Base-by-base conservation (phyloP, 129 eudicot species). In the Mikania micrantha region DNA sequence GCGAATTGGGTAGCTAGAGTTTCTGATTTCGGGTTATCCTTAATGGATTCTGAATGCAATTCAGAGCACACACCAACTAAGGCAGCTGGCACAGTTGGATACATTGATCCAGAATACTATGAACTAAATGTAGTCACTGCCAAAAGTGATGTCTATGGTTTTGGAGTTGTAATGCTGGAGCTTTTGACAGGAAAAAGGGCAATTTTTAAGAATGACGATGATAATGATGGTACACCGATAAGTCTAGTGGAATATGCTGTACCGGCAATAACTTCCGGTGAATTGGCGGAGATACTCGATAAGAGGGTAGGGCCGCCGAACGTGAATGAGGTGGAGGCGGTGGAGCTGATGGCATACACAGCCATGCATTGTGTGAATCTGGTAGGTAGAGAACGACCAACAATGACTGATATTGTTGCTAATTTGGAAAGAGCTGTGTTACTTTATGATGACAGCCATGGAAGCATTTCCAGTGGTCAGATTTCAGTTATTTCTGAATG, bases 51-150 rank as follows among this genome's bases (percentile, higher is more conserved):
- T 0, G 95, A 93, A 31, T 12, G 75, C 36, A 83, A 85, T 47
- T 76, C 66, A 5, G 92, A 87, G 34, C 82, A 72, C 49, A 75
- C 82, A 74, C 93, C 88, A 9, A 68, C 73, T 11, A 93, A 87
- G 73, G 96, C 99, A 9, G 99, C 95, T 9, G 99, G 99, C 4
- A 93, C 99, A 0, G 88, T 89, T 0, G 99, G 99, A 21, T 93
- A 93, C 75, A 93, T 94, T 11, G 99, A 94, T 76, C 99, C 99
- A 0, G 99, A 94, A 66, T 94, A 89, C 71, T 94, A 89, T 60
- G 95, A 93, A 32, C 79, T 94, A 24, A 89, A 94, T 59, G 87
- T 94, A 1, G 74, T 94, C 70, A 94, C 99, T 20, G 82, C 95
- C 32, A 94, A 94, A 75, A 94, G 99, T 60, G 99, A 94, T 64